Percentiles rank a stretch among this genome's conserved stretches.
phyloP scores from a whole-genome alignment of 2,329 filamentous ascomycete species.

The Diaporthe caulivora region DNA sequence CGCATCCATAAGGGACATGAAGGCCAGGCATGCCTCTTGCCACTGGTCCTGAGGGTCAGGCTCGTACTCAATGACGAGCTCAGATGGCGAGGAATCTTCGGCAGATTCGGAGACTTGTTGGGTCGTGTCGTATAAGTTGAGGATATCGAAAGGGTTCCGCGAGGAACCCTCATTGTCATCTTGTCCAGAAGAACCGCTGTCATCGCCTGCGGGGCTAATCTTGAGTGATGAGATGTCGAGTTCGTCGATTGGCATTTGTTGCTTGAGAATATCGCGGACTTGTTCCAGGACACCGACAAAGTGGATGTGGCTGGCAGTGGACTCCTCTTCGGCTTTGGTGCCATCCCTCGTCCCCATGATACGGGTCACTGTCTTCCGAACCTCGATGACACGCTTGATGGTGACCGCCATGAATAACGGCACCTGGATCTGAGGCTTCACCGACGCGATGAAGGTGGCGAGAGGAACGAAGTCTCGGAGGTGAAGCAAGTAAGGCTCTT shows the following conservation, averaged over 20 bases:
- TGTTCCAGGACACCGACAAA: slow-evolving; percentile 2
- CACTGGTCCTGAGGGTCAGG: background rate
- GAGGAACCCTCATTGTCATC: background rate
- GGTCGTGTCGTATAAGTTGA: background rate
- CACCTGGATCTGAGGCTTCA: background rate
- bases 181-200: background rate
- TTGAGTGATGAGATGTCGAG: background rate
- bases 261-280: slow-evolving; percentile 5
- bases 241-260: background rate
- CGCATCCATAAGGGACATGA: background rate
- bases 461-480: background rate
- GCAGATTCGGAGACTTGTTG: background rate
- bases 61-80: background rate
- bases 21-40: slow-evolving; percentile 1
- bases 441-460: background rate
- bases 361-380: background rate
- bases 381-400: slow-evolving; percentile 7
- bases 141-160: background rate
- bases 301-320: background rate
- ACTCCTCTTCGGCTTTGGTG: background rate
- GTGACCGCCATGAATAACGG: background rate
- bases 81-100: too few species aligned
- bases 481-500: background rate
- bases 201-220: background rate
- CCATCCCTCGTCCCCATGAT: background rate